These are phyloP conservation scores for Chlamydomonas incerta DNA, from an alignment of 139 green algal genomes.

Conservation along the genomic window DNA sequence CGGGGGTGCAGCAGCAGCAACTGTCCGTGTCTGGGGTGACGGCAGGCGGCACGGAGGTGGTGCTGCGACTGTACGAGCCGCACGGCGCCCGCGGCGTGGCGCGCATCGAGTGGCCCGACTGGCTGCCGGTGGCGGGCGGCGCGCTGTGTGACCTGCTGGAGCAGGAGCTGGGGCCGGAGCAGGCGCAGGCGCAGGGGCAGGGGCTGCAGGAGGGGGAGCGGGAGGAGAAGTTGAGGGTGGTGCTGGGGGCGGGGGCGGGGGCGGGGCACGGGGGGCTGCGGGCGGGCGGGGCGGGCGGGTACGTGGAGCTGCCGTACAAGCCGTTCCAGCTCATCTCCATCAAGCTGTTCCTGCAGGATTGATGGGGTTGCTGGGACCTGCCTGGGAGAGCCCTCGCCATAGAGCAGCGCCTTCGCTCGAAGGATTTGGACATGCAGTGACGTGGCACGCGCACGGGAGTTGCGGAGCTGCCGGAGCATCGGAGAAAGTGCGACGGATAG, in stretches of 20 bases:
- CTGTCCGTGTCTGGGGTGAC: no score
- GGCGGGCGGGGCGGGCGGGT: background rate
- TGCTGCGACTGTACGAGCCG: constrained; percentile 53
- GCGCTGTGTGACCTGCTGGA: constrained; percentile 36
- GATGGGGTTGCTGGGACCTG: no score
- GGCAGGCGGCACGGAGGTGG: background rate
- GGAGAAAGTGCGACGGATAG: no score
- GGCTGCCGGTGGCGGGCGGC: constrained; percentile 17
- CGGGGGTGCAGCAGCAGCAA: background rate
- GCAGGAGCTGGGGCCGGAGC: background rate
- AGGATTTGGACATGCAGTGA: no score
- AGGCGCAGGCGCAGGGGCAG: background rate
- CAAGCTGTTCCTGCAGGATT: constrained; percentile 20
- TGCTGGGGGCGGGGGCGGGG: background rate
- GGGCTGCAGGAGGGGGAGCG: background rate
- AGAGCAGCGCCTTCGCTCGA: no score
- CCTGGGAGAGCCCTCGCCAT: no score
- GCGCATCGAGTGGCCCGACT: background rate
- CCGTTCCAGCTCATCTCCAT: constrained; percentile 32
- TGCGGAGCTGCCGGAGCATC: no score
- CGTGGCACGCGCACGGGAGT: no score
- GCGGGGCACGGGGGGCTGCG: background rate
- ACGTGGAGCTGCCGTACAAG: constrained; percentile 25
- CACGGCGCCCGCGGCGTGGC: constrained; percentile 36
- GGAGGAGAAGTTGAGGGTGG: background rate